These are phyloP conservation scores for Phialocephala sp. DNA, from an alignment of 2,329 filamentous ascomycete genomes.

Conservation along the genomic window DNA sequence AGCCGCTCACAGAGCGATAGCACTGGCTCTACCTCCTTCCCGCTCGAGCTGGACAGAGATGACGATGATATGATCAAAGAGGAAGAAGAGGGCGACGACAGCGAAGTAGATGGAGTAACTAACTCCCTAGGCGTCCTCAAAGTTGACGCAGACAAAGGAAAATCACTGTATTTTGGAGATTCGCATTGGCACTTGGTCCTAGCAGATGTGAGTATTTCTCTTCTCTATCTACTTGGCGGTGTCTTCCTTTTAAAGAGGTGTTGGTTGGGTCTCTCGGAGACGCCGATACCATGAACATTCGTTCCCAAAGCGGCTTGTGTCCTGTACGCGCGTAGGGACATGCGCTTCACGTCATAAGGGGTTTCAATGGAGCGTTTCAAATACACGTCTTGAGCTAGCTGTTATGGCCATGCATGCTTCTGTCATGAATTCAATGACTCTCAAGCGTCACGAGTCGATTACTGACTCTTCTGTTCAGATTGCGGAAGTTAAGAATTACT, in stretches of 20 bases:
- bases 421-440: neutral
- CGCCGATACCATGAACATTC: neutral
- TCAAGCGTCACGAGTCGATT: slow-evolving; percentile 8
- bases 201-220: slow-evolving; percentile 59
- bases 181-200: slow-evolving; percentile 84
- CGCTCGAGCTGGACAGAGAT: slow-evolving; percentile 55
- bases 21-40: slow-evolving; percentile 36
- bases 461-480: slow-evolving; percentile 57
- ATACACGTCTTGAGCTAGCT: neutral
- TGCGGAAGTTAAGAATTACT: slow-evolving; percentile 92
- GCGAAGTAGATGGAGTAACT: slow-evolving; percentile 73
- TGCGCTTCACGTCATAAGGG: neutral
- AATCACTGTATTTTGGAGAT: slow-evolving; percentile 80
- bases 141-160: slow-evolving; percentile 75
- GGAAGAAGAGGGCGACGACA: slow-evolving; percentile 64
- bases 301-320: neutral
- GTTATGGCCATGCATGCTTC: neutral
- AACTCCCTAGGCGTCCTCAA: slow-evolving; percentile 83
- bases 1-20: slow-evolving; percentile 46
- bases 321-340: neutral
- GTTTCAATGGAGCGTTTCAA: neutral
- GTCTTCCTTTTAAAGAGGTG: slow-evolving; percentile 8
- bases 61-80: slow-evolving; percentile 64
- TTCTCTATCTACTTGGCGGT: slow-evolving; percentile 1
- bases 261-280: neutral